Percentiles rank a stretch among this genome's conserved stretches.
phyloP scores from a whole-genome alignment of 192 early-diverging fungal species.

The Mortierella alpina region DNA sequence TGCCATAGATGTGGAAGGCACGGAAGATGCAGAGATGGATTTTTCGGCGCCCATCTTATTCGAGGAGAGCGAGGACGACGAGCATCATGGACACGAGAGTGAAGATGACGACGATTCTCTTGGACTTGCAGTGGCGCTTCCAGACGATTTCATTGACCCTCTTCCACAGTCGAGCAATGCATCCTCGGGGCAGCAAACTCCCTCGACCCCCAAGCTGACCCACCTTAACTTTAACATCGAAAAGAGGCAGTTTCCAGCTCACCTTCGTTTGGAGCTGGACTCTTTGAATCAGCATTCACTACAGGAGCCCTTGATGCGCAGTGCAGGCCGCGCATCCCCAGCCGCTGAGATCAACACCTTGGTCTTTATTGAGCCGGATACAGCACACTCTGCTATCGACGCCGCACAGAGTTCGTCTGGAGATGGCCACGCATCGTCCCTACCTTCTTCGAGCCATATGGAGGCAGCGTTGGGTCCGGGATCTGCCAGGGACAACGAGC shows the following conservation, averaged over 20 bases:
- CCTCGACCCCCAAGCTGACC: constrained; percentile 23
- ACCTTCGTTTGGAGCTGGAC: constrained; percentile 32
- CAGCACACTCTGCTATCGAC: constrained; percentile 7
- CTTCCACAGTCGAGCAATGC: constrained; percentile 13
- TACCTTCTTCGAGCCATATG: constrained; percentile 45
- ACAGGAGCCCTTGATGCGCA: constrained; percentile 11
- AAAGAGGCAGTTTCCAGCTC: constrained; percentile 27
- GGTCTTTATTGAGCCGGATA: constrained; percentile 50
- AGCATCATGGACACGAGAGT: background rate
- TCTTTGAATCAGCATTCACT: background rate
- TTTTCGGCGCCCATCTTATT: constrained; percentile 53
- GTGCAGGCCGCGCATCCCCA: constrained; percentile 31
- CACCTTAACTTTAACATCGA: constrained; percentile 36
- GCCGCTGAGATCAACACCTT: constrained; percentile 38
- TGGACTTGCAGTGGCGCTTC: constrained; percentile 40
- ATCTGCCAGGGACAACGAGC: background rate
- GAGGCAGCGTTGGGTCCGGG: background rate
- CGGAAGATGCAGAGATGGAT: constrained; percentile 54
- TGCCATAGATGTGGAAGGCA: constrained; percentile 54
- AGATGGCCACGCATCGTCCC: constrained; percentile 17
- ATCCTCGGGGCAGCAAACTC: constrained; percentile 25
- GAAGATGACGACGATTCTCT: constrained; percentile 34
- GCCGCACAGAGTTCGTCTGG: background rate
- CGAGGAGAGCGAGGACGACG: constrained; percentile 40
- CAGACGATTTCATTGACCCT: constrained; percentile 50